Percentiles rank a stretch among this genome's conserved stretches.
Conservation (phyloP, 192 early-diverging fungal species). For the Piromyces sp. region DNA sequence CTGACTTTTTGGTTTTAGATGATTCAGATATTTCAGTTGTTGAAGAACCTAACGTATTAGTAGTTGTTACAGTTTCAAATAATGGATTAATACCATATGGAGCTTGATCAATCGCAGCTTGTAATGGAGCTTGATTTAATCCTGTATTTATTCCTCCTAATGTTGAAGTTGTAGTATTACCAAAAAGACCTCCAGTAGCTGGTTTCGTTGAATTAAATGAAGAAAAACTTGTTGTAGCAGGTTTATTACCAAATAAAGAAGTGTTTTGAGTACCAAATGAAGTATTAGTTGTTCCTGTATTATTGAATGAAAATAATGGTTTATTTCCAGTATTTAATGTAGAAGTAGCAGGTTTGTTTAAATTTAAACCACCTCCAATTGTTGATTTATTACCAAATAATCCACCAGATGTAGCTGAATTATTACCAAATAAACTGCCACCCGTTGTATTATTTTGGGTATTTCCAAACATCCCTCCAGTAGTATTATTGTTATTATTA, state of each 20-base stretch:
- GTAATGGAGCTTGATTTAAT: slow-evolving; percentile 10
- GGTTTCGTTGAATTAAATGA: not conserved
- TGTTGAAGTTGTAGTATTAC: slow-evolving; percentile 8
- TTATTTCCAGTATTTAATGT: not conserved
- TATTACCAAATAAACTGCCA: not conserved
- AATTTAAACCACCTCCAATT: not conserved
- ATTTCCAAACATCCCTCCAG: not conserved
- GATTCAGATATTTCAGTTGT: slow-evolving; percentile 5
- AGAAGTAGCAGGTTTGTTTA: not conserved
- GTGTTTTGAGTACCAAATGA: not conserved
- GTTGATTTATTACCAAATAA: not conserved
- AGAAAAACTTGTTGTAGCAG: not conserved
- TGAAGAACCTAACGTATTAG: slow-evolving; percentile 8
- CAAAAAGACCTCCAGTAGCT: slow-evolving; percentile 7
- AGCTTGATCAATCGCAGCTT: slow-evolving; percentile 62
- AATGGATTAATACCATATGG: slow-evolving; percentile 78
- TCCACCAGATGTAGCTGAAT: not conserved
- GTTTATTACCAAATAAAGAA: not conserved
- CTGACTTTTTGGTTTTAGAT: slow-evolving; percentile 41
- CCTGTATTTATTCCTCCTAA: not conserved
- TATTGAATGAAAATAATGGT: not conserved
- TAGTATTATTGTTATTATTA: not conserved
- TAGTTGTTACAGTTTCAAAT: slow-evolving; percentile 24
- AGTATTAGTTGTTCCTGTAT: not conserved
- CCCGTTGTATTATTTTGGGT: not conserved